Evolutionary conservation across 345 rosid species (phyloP), one percentile per base, ranked within the genome.

Genomic region (Hevea brasiliensis): DNA sequence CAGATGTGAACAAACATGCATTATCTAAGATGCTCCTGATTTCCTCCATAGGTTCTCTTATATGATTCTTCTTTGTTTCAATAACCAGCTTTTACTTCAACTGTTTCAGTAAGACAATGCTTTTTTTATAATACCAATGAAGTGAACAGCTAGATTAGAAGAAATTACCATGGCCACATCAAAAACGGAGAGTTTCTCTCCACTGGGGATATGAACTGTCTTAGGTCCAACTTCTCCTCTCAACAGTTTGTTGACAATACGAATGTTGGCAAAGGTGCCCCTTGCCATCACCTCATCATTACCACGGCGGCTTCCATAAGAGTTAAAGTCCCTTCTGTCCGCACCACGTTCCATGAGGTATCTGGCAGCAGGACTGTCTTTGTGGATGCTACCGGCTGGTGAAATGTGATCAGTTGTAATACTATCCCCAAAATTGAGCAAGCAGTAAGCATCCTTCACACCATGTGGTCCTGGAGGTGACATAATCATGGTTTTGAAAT

Each of bases 401-500:
- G 97, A 93, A 67, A 91, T 91, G 86, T 93, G 97, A 76, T 93
- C 98, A 10, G 97, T 91, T 10, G 98, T 93, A 70, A 93, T 93
- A 79, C 96, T 91, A 73, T 91, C 97, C 61, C 98, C 97, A 17
- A 91, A 86, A 76, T 88, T 89, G 40, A 93, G 92, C 63, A 93
- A 81, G 84, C 98, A 93, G 86, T 89, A 88, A 55, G 96, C 97
- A 63, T 90, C 89, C 79, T 89, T 93, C 68, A 93, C 97, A 1
- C 92, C 81, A 73, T 87, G 89, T 27, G 89, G 86, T 6, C 98
- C 97, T 0, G 92, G 97, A 40, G 97, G 95, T 29, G 89, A 89
- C 98, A 93, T 93, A 73, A 84, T 91, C 97, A 93, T 93, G 87
- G 61, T 79, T 84, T 91, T 91, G 81, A 93, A 91, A 77, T 91